Evolutionary conservation across 2,329 filamentous ascomycete species (phyloP), one percentile per base, ranked within the genome.

Genomic region (Ascosphaera acerosa): DNA sequence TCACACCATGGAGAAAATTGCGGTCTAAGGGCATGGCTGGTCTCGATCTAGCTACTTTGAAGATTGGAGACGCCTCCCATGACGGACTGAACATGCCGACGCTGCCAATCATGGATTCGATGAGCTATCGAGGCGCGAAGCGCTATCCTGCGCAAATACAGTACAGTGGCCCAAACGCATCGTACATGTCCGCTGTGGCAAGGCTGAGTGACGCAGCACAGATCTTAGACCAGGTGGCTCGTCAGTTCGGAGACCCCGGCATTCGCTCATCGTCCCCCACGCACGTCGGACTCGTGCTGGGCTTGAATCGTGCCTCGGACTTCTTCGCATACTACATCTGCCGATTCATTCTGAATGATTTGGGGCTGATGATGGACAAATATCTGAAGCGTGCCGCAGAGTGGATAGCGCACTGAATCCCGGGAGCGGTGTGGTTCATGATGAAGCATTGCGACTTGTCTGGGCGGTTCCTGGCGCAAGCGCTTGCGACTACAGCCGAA

Each of bases 311-410:
- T 50, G 87, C 84, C 5, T 78, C 84, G 19, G 87, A 97, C 52
- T 97, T 97, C 53, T 97, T 97, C 49, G 82, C 75, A 10, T 92
- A 97, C 52, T 94, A 87, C 49, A 65, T 97, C 17, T 92, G 84
- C 52, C 74, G 87, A 12, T 97, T 97, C 48, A 81, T 82, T n/a
- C 58, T 97, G 36, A 62, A 70, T 3, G 87, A 97, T 50, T 56
- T 97, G 37, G 65, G 70, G 23, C 51, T 87, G 47, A 61, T 97
- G 57, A 59, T 97, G 41, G 87, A 97, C 51, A 97, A 94, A 50
- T 94, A 87, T 46, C 73, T 97, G 49, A 97, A 97, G 61, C 69
- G 82, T 40, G 82, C 84, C 15, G 90, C 75, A 43, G 84, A 97
- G 59, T 97, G 84, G 84, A 6, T 29, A 15, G 18, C 18, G 27